Evolutionary conservation across 768 basidiomycete genomes (phyloP).

Genomic region (Lactifluus pinguis): DNA sequence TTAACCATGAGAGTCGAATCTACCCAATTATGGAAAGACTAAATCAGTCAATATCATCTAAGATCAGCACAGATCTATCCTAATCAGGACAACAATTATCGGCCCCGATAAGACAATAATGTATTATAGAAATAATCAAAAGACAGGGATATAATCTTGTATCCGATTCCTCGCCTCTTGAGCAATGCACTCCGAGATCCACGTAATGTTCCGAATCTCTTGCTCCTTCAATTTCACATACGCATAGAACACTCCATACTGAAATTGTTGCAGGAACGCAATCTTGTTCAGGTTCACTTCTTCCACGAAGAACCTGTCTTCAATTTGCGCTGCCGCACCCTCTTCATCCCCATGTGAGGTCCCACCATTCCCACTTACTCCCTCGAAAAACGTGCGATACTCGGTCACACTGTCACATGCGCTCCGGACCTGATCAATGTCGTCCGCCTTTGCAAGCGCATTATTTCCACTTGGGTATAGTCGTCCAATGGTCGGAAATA

Average conservation of each 20-base stretch:
- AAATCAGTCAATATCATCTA: neutral
- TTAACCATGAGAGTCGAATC: neutral
- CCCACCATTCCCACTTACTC: conserved; percentile 26
- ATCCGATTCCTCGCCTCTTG: conserved; percentile 95
- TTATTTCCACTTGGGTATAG: conserved; percentile 96
- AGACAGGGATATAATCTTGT: conserved; percentile 89
- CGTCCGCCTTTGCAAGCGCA: conserved; percentile 85
- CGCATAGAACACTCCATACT: conserved; percentile 85
- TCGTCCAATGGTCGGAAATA: conserved; percentile 90
- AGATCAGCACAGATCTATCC: neutral
- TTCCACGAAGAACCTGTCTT: conserved; percentile 89
- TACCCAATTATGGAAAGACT: neutral
- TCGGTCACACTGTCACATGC: conserved; percentile 85
- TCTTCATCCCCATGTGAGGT: conserved; percentile 28
- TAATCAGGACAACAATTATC: neutral
- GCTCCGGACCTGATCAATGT: conserved; percentile 83
- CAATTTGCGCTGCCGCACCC: conserved; percentile 56
- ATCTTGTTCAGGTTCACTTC: conserved; percentile 94
- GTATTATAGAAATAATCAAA: conserved; percentile 31
- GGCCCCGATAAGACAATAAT: neutral
- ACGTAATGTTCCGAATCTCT: conserved; percentile 80
- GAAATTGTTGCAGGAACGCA: conserved; percentile 95
- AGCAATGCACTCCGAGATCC: conserved; percentile 98
- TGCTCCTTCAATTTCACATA: conserved; percentile 91
- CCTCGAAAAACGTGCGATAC: conserved; percentile 85